Percentiles rank a stretch among this genome's conserved stretches.
phyloP scores from a whole-genome alignment of 2,329 filamentous ascomycete genomes.

The Colletotrichum agaves region DNA sequence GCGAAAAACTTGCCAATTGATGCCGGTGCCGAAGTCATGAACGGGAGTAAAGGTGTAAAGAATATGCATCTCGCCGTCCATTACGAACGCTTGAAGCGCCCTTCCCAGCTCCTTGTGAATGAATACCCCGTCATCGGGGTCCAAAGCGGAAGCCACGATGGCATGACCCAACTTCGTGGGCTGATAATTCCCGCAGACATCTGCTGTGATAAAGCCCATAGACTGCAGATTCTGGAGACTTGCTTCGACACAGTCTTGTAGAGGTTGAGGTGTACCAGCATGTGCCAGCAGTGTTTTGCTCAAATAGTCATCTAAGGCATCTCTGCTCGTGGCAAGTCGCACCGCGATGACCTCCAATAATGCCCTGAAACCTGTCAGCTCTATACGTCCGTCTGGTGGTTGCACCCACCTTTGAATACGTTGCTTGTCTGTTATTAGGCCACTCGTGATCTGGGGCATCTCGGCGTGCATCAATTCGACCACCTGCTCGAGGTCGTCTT shows the following conservation, averaged over 20 bases:
- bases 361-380: conserved; percentile 59
- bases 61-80: conserved; percentile 84
- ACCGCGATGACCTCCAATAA: conserved; percentile 77
- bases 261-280: conserved; percentile 60
- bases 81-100: conserved; percentile 77
- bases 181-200: conserved; percentile 62
- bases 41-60: conserved; percentile 83
- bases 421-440: conserved; percentile 72
- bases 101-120: conserved; percentile 75
- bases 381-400: background rate
- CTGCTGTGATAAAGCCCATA: conserved; percentile 64
- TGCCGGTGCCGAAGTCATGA: conserved; percentile 60
- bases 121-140: conserved; percentile 80
- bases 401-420: conserved; percentile 70
- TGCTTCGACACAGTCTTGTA: conserved; percentile 65
- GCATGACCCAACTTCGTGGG: conserved; percentile 76
- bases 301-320: conserved; percentile 75
- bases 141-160: conserved; percentile 76
- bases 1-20: conserved; percentile 80
- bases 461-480: conserved; percentile 78
- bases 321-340: conserved; percentile 71
- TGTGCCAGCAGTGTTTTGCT: conserved; percentile 73
- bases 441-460: conserved; percentile 75
- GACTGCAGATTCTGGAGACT: conserved; percentile 68
- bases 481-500: conserved; percentile 75